Evolutionary conservation across 2,329 filamentous ascomycete species (phyloP).

Genomic region (Uncinocarpus reesii): DNA sequence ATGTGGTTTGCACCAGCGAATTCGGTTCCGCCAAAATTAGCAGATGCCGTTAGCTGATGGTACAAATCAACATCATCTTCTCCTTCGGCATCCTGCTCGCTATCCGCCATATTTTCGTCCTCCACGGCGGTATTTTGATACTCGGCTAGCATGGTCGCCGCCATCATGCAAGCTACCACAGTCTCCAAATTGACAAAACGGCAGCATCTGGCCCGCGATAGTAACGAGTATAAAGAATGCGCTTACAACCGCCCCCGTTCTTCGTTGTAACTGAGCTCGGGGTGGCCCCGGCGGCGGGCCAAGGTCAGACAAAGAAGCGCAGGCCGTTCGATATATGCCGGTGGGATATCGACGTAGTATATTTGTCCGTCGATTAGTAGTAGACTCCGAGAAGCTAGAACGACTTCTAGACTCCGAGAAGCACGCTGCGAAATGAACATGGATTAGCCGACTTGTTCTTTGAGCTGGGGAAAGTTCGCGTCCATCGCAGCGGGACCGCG

Average conservation of each 20-base stretch:
- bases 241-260: not conserved
- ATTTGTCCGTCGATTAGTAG: not conserved
- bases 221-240: not conserved
- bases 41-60: constrained; percentile 21
- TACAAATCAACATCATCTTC: constrained; percentile 36
- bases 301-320: not conserved
- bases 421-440: not conserved
- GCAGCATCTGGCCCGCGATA: constrained; percentile 15
- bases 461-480: not conserved
- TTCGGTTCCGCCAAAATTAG: constrained; percentile 22
- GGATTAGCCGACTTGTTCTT: constrained; percentile 6
- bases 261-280: not conserved
- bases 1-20: constrained; percentile 7
- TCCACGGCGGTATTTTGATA: constrained; percentile 28
- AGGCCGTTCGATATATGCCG: not conserved
- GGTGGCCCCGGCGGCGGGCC: not conserved
- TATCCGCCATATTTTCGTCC: constrained; percentile 29
- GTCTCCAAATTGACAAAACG: constrained; percentile 30
- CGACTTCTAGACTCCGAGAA: not conserved
- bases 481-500: constrained; percentile 9
- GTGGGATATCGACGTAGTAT: not conserved
- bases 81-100: constrained; percentile 38
- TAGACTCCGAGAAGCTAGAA: not conserved
- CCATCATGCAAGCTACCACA: constrained; percentile 32
- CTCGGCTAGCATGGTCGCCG: constrained; percentile 33